Evolutionary conservation across 148 eudicot genomes (phyloP).

Genomic region (Linanthus parryae): DNA sequence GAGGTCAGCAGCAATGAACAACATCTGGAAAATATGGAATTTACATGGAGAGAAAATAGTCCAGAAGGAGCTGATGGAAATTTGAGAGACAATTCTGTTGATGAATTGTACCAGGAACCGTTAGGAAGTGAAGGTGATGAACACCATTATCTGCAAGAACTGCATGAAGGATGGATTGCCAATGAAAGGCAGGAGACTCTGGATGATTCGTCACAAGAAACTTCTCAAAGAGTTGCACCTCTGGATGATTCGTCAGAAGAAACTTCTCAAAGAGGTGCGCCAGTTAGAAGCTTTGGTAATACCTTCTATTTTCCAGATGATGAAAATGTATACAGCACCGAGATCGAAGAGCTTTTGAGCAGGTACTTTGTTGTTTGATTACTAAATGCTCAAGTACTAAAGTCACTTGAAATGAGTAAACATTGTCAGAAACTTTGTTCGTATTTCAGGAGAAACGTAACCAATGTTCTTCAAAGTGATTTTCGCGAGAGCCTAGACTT

Average conservation of each 20-base stretch:
- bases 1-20: constrained; percentile 17
- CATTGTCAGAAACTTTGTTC: background rate
- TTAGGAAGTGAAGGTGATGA: constrained; percentile 32
- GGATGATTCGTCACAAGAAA: too few relatives aligned
- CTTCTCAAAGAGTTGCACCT: too few relatives aligned
- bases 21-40: constrained; percentile 10
- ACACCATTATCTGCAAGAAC: too few relatives aligned
- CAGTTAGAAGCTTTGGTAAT: too few relatives aligned
- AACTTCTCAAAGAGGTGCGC: constrained; percentile 38
- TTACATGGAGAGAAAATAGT: constrained; percentile 36
- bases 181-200: too few relatives aligned
- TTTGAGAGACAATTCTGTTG: constrained; percentile 19
- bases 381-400: too few relatives aligned
- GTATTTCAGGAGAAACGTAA: constrained; percentile 72
- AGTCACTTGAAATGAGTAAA: background rate
- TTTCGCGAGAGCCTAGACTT: constrained; percentile 83
- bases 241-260: too few relatives aligned
- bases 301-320: constrained; percentile 52
- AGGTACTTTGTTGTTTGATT: too few relatives aligned
- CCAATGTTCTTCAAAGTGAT: constrained; percentile 83
- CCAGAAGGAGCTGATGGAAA: constrained; percentile 19
- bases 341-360: constrained; percentile 70
- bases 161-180: too few relatives aligned
- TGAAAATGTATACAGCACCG: constrained; percentile 50
- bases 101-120: constrained; percentile 26